Base-by-base conservation (phyloP, 2,329 filamentous ascomycete species). In the Nigrograna mackinnonii region DNA sequence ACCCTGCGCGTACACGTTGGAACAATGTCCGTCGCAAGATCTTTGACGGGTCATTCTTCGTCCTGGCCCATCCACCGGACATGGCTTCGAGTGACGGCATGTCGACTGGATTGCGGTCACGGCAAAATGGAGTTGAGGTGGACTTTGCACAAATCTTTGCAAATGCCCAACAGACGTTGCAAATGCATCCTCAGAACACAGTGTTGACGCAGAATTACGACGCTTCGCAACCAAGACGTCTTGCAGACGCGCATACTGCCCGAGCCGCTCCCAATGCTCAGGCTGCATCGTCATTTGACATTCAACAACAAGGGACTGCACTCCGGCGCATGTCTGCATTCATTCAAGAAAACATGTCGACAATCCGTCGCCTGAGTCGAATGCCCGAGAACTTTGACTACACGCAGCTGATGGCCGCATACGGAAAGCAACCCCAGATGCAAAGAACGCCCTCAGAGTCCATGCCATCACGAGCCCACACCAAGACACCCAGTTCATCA, bases 1-100 rank as follows among this genome's bases (percentile, higher is more conserved):
- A 79, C 51, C 77, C 78, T 0, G 77, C 77, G 0, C 66, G 77
- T 3, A 75, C 76, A 0, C 64, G 78, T 4, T 80, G 78, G 77
- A 69, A 74, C 12, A 68, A 79, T 4, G 64, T 80, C 7, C 66
- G 72, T 0, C 67, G 71, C 21, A 73, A 70, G 31, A 69, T 80
- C n/a, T 62, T 64, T 2, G 76, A 80, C 33, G 76, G 77, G 1
- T 77, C 72, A 1, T 72, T 80, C 43, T 80, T 80, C 47, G 61
- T 79, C 2, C 63, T 79, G 9, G 64, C 75, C 5, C 34, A 42
- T 35, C 48, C 52, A 20, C 41, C 40, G 5, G 34, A 39, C 9
- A 41, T 55, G 35, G 30, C 42, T 4, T 36, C 33, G 4, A 39
- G 41, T 17, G 43, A 44, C 13, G 39, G 34, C n/a, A 30, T 39